Evolutionary conservation across 2,329 filamentous ascomycete genomes (phyloP), one percentile per base, ranked within the genome.

Genomic region (Colletotrichum viniferum): DNA sequence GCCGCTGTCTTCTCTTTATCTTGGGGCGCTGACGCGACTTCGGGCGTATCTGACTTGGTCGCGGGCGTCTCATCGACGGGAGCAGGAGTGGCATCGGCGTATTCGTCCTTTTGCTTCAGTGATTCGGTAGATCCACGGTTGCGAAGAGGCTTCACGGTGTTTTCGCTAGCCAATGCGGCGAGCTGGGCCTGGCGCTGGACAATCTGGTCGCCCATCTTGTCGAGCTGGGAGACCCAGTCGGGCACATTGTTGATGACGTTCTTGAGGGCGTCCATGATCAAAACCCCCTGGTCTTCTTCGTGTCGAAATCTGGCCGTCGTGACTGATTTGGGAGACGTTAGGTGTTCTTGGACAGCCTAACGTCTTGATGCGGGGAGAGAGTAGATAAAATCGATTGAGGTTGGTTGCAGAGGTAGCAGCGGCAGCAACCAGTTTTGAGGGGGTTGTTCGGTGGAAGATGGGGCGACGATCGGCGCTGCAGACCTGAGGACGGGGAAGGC

Each of bases 181-280:
- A 93, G 86, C 80, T 93, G 91, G 66, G 86, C 83, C 84, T 93
- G 92, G 74, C 92, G 90, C 79, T 89, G 86, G 74, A 91, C 88
- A 74, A 93, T 92, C 81, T 93, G 89, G 74, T 86, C 86, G 79
- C 87, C 92, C 73, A 93, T 87, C 67, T 92, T 89, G 76, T 92
- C 89, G 60, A 93, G 87, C 26, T 90, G 88, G 74, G 85, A 85
- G 48, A 90, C 84, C 92, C 92, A 93, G 81, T 89, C 87, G 18
- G 91, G 92, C 56, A 92, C 86, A 75, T 92, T 90, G 77, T 82
- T 85, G 69, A 86, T 85, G 48, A 93, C 85, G 74, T 88, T 88
- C 70, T 85, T 88, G 70, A 93, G 83, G 32, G 91, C 88, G 75
- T 93, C 91, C 84, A 90, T 89, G 76, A 86, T 85, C 84, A 86